Evolutionary conservation across 257 asterid genomes (phyloP).

Genomic region (Verbena officinalis): DNA sequence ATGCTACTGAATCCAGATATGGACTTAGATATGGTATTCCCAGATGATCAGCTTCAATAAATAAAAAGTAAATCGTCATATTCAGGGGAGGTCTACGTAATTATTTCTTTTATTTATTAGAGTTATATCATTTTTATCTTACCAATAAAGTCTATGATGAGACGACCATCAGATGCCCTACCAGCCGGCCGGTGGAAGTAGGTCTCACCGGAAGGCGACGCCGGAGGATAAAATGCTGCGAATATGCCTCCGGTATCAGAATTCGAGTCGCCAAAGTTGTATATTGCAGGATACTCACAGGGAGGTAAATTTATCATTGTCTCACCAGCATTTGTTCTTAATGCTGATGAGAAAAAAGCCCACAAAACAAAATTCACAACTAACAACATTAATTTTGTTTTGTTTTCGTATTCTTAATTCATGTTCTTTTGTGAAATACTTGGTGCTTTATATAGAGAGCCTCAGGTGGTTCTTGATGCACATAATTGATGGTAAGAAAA

Average conservation of each 20-base stretch:
- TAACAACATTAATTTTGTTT: background rate
- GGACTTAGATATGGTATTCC: slow-evolving; percentile 53
- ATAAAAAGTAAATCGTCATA: background rate
- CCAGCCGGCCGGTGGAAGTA: slow-evolving; percentile 50
- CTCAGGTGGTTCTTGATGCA: background rate
- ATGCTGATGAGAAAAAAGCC: slow-evolving; percentile 1
- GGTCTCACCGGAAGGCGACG: slow-evolving; percentile 47
- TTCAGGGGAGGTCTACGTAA: too few relatives aligned
- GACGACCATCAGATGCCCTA: slow-evolving; percentile 62
- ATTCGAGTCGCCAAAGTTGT: slow-evolving; percentile 63
- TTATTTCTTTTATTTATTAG: background rate
- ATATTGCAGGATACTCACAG: slow-evolving; percentile 47
- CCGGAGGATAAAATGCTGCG: slow-evolving; percentile 50
- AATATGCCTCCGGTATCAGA: slow-evolving; percentile 60
- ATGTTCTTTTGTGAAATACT: background rate
- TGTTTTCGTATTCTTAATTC: background rate
- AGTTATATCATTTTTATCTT: background rate
- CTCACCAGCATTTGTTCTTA: slow-evolving; percentile 18
- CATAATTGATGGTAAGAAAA: background rate
- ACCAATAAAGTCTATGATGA: slow-evolving; percentile 59
- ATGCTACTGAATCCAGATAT: slow-evolving; percentile 59
- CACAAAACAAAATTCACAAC: slow-evolving; percentile 11
- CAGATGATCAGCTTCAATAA: slow-evolving; percentile 46
- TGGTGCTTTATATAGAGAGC: background rate
- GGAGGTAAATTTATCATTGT: slow-evolving; percentile 4